Base-by-base conservation (phyloP, 2,329 filamentous ascomycete genomes). In the Lasiodiplodia hormozganensis region DNA sequence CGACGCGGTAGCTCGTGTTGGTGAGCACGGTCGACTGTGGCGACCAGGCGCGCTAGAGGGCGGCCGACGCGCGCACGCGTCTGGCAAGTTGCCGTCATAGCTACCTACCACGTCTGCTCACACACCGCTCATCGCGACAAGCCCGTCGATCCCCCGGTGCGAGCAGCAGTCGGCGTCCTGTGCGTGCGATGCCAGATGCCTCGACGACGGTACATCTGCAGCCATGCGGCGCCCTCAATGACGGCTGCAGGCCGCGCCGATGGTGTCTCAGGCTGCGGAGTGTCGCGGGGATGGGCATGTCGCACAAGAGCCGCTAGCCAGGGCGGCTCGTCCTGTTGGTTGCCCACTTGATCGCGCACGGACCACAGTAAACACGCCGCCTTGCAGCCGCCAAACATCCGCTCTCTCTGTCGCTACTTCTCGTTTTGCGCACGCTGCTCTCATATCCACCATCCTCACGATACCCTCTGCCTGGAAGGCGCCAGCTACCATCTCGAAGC, bases 331-430 rank as follows among this genome's bases (percentile, higher is more conserved):
- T 25, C 14, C 38, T 21, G 58, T 25, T 36, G 60, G 47, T 64
- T 64, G 43, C 60, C 60, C 60, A 31, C 60, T 52, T 64, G 60
- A 64, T 43, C 58, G 11, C 60, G 60, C 60, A 64, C 60, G 60
- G 60, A 21, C 60, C 60, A 64, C 47, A n/a, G 58, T 64, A 64
- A 64, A 64, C 60, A 64, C 21, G 25, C 58, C 16, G n/a, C 18
- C 28, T 36, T 36, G 54, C 43, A 21, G 54, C 43, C 47, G 60
- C 60, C 60, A 64, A 64, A 64, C 60, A 64, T 36, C 43, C 43
- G 43, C 38, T 28, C 23, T 47, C 60, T 36, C 23, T n/a, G 23
- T 64, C 60, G 47, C 47, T 64, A 21, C 43, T 52, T 38, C 43
- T 52, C 18, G 8, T 52, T 64, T 36, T 38, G 40, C 60, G 60